Conservation (phyloP, 2,329 filamentous ascomycete genomes). For the Aureobasidium melanogenum region DNA sequence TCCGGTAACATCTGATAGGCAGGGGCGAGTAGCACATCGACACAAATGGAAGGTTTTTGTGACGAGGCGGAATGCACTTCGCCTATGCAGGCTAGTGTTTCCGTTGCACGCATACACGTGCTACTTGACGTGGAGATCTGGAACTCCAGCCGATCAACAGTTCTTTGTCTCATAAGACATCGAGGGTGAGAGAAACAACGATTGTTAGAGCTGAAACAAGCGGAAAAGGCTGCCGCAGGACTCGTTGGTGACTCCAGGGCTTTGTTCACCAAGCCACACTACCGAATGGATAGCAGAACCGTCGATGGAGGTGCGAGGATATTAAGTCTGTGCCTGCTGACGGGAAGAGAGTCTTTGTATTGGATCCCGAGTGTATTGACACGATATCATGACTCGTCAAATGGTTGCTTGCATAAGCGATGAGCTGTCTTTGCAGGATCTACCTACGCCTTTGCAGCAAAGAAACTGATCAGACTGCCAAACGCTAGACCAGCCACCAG, state of each 20-base stretch:
- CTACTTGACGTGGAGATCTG: neutral
- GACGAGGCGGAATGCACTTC: neutral
- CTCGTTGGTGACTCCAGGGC: neutral
- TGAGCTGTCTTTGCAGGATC: neutral
- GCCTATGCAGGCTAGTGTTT: neutral
- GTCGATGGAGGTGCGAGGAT: neutral
- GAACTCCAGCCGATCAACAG: neutral
- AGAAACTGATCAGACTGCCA: conserved; percentile 87
- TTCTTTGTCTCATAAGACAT: neutral
- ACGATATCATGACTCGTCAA: neutral
- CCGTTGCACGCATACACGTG: neutral
- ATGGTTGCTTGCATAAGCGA: neutral
- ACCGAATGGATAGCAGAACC: neutral
- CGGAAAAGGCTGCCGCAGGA: neutral
- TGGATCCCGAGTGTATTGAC: neutral
- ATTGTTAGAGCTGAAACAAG: neutral
- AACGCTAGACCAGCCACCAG: conserved; percentile 74
- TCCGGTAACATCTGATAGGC: neutral
- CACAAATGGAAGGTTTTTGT: neutral
- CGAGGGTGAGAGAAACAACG: neutral
- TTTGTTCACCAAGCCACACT: neutral
- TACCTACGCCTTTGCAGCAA: conserved; percentile 40
- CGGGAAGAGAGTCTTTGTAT: neutral
- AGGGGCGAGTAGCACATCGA: neutral
- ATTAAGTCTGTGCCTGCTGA: neutral